Evolutionary conservation across 108 stramenopile species (phyloP), one percentile per base, ranked within the genome.

Genomic region (Bacterosira constricta): DNA sequence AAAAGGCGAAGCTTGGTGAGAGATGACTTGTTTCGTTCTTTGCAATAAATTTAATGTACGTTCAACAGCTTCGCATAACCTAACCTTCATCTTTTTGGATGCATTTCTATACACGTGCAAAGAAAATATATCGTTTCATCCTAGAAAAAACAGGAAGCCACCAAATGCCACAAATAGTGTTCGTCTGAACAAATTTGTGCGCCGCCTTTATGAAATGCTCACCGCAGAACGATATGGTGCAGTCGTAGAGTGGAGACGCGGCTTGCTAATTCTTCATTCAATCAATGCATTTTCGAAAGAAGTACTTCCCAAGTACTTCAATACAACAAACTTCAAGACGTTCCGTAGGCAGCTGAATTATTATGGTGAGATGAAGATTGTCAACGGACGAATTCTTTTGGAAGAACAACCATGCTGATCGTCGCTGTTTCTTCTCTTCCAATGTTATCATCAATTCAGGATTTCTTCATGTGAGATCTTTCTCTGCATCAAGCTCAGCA

Each of bases 281-380:
- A 91, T 90, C 7, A 93, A 93, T 50, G 13, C 2, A 5, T 97
- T 98, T 79, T 77, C 95, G 55, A 78, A 90, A 42, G 84, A 83
- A 11, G 84, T 96, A 26, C 82, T 98, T 15, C 96, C 95, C 29
- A 86, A 88, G 65, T 96, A 96, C 59, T 98, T 98, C 75, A 93
- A 92, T 64, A 96, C 95, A 26, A 84, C 75, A 53, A 96, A 95
- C 88, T 96, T 93, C 84, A 94, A 96, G 73, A 96, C 94, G 30
- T 95, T 97, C 79, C 93, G 95, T 20, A 77, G 97, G 15, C 97
- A 96, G 50, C 73, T 88, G 18, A 88, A 88, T 46, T 75, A 75
- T 37, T 75, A 75, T 42, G 73, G 73, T 29, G 53, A 26, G 53
- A 31, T 54, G 47, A 49, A 26, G 11, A 7, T 2, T 1, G 11